Evolutionary conservation across 495 filamentous ascomycete species (phyloP).

Genomic region (Hypoxylon lienhwacheense): DNA sequence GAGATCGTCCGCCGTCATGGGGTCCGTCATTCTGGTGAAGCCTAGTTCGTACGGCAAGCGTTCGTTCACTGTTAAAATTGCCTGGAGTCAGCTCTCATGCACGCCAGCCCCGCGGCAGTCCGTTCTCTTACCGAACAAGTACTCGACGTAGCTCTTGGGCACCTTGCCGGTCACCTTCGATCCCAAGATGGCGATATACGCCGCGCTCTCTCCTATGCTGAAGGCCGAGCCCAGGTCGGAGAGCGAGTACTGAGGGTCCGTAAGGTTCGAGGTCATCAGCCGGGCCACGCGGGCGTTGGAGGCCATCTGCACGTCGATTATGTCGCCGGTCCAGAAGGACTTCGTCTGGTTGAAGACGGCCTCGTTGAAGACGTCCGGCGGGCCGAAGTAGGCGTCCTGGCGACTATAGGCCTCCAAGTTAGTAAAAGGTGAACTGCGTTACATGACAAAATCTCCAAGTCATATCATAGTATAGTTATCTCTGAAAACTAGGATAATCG

Average conservation of each 20-base stretch:
- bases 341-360: slow-evolving; percentile 51
- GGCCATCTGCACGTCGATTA: slow-evolving; percentile 45
- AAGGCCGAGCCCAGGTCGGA: slow-evolving; percentile 42
- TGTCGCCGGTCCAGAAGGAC: slow-evolving; percentile 44
- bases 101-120: neutral
- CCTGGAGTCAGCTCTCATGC: slow-evolving; percentile 21
- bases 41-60: slow-evolving; percentile 51
- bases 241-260: slow-evolving; percentile 48
- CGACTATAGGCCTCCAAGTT: slow-evolving; percentile 38
- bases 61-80: slow-evolving; percentile 45
- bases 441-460: neutral
- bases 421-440: neutral
- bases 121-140: slow-evolving; percentile 48
- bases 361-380: slow-evolving; percentile 49
- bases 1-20: slow-evolving; percentile 4
- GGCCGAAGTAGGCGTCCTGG: slow-evolving; percentile 48
- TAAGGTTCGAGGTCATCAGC: slow-evolving; percentile 47
- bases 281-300: slow-evolving; percentile 50
- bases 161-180: slow-evolving; percentile 43
- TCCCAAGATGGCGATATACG: slow-evolving; percentile 50
- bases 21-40: slow-evolving; percentile 22
- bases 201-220: slow-evolving; percentile 51
- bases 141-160: slow-evolving; percentile 45
- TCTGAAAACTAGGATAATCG: too few relatives aligned
- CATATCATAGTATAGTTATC: too few relatives aligned